Conservation (phyloP, 2,329 filamentous ascomycete genomes). For the Domatiomyces globalis region DNA sequence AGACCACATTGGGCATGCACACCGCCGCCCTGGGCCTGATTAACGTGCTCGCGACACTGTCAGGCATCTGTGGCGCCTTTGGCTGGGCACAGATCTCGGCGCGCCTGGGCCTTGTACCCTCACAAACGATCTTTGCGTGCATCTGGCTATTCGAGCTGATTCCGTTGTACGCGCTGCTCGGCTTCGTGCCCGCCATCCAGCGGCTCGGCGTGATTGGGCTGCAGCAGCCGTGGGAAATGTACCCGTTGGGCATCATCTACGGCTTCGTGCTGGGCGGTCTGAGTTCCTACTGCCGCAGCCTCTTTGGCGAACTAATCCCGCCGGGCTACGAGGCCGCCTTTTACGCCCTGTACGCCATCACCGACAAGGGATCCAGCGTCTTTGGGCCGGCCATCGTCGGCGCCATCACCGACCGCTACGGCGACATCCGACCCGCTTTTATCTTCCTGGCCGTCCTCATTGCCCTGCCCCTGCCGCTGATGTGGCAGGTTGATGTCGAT, state of each 20-base stretch:
- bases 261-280: constrained; percentile 89
- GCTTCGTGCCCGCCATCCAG: constrained; percentile 69
- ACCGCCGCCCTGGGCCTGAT: constrained; percentile 80
- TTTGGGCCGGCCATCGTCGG: constrained; percentile 93
- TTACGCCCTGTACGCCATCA: constrained; percentile 92
- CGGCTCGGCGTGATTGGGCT: constrained; percentile 64
- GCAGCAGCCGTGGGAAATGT: constrained; percentile 97
- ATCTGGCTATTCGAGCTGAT: constrained; percentile 85
- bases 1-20: constrained; percentile 81
- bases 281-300: constrained; percentile 76
- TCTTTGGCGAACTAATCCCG: constrained; percentile 88
- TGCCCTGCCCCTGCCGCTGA: constrained; percentile 66
- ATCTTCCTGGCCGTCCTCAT: constrained; percentile 83
- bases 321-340: constrained; percentile 91
- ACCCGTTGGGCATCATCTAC: constrained; percentile 76
- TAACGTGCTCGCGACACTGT: constrained; percentile 76
- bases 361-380: constrained; percentile 86
- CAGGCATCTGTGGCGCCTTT: constrained; percentile 76
- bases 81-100: constrained; percentile 72
- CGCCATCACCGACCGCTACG: constrained; percentile 71
- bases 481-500: constrained; percentile 74
- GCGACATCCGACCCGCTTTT: constrained; percentile 74
- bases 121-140: constrained; percentile 83
- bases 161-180: constrained; percentile 76
- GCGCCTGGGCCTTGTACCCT: constrained; percentile 54